phyloP scores from a whole-genome alignment of 345 rosid species.

The Rhodamnia argentea region DNA sequence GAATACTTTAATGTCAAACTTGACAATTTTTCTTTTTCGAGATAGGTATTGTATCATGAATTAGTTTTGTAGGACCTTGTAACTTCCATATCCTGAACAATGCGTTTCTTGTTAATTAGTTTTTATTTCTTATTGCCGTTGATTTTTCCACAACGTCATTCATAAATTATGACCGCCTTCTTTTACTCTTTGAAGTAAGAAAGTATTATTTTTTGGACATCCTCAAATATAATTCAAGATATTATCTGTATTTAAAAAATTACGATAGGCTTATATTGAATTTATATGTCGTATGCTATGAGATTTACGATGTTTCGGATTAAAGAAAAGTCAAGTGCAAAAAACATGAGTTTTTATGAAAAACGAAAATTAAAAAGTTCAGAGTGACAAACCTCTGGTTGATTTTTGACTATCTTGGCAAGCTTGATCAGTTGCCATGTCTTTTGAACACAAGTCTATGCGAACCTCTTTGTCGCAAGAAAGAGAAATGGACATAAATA shows the following conservation, averaged over 20 bases:
- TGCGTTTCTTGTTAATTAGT: too few species aligned
- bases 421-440: not conserved
- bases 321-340: too few species aligned
- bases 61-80: not conserved
- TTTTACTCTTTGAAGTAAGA: not conserved
- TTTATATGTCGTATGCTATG: not conserved
- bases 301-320: not conserved
- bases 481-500: not conserved
- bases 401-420: not conserved
- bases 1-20: not conserved
- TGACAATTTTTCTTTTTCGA: too few species aligned
- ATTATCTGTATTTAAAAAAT: too few species aligned
- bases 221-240: too few species aligned
- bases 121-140: not conserved
- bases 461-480: not conserved
- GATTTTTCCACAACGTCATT: not conserved
- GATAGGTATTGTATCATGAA: not conserved
- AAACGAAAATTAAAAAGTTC: not conserved
- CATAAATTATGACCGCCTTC: not conserved
- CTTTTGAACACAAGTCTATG: not conserved
- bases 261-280: too few species aligned
- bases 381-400: not conserved
- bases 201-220: too few species aligned
- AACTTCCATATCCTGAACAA: too few species aligned
- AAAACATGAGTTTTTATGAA: not conserved